These are phyloP conservation scores for Pleoardoris graminearum DNA, from an alignment of 2,329 filamentous ascomycete genomes.

Conservation along the genomic window DNA sequence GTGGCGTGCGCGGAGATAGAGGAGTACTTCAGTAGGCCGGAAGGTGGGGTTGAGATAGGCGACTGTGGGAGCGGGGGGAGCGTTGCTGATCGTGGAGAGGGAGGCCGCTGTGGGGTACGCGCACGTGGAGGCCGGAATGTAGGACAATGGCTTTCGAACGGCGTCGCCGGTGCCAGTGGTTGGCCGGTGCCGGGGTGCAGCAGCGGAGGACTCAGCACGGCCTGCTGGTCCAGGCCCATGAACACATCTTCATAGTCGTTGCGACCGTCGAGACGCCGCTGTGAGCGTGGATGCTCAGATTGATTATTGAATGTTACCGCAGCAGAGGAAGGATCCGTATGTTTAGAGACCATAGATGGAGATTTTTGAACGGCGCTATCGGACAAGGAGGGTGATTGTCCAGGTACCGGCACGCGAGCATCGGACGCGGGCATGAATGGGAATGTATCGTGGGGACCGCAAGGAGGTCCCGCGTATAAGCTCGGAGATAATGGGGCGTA, in stretches of 20 bases:
- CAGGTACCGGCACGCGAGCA: neutral
- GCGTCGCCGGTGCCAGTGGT: neutral
- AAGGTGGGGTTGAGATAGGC: neutral
- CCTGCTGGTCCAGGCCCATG: neutral
- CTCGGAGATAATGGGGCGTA: conserved; percentile 4
- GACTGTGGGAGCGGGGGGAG: neutral
- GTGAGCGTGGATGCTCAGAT: neutral
- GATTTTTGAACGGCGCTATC: neutral
- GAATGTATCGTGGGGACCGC: neutral
- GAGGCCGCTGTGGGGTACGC: neutral
- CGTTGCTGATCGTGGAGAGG: neutral
- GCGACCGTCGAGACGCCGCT: conserved; percentile 1
- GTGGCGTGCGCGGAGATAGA: neutral
- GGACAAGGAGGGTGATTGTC: neutral
- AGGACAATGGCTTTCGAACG: neutral
- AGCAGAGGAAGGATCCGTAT: neutral
- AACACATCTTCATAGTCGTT: conserved; percentile 18
- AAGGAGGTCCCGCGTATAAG: conserved; percentile 2
- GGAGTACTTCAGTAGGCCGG: neutral
- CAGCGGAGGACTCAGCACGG: neutral
- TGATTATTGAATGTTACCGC: neutral
- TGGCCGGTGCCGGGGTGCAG: conserved; percentile 5
- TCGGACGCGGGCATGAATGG: neutral
- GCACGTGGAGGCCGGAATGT: conserved; percentile 7
- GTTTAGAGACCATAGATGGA: neutral